Evolutionary conservation across 306 rosid genomes (phyloP).

Genomic region (Cyamopsis tetragonoloba): DNA sequence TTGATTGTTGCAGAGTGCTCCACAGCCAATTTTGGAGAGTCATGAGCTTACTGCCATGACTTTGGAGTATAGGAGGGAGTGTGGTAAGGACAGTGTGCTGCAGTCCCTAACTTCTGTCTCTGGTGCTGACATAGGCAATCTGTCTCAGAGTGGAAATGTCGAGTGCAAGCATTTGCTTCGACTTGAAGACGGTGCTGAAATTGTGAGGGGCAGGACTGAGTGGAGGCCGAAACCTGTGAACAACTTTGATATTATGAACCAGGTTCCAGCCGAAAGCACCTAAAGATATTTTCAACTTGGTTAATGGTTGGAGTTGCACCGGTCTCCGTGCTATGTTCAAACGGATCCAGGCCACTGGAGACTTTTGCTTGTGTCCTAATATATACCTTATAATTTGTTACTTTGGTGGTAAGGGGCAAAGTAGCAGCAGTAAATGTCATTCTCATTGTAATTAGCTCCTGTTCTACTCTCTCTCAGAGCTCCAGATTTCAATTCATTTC

Average conservation of each 20-base stretch:
- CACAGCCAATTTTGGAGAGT: constrained; percentile 85
- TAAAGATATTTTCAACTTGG: constrained; percentile 31
- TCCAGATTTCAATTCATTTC: constrained; percentile 22
- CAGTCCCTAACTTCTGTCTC: constrained; percentile 74
- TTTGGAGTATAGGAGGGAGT: constrained; percentile 96
- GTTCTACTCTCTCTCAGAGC: constrained; percentile 16
- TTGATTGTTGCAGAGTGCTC: constrained; percentile 79
- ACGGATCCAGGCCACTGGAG: constrained; percentile 29
- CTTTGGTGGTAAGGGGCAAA: constrained; percentile 30
- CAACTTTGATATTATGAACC: constrained; percentile 41
- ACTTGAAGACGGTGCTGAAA: constrained; percentile 80
- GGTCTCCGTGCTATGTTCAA: constrained; percentile 26
- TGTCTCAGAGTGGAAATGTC: constrained; percentile 46
- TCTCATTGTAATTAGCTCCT: constrained; percentile 66
- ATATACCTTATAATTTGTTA: constrained; percentile 39
- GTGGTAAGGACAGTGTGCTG: constrained; percentile 94
- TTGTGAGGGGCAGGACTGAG: constrained; percentile 84
- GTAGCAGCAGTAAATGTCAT: constrained; percentile 37
- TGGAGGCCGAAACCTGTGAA: constrained; percentile 80
- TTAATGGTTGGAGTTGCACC: constrained; percentile 32
- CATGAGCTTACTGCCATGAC: constrained; percentile 76
- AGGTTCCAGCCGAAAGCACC: constrained; percentile 56
- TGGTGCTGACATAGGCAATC: constrained; percentile 44
- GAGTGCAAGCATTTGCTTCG: constrained; percentile 96
- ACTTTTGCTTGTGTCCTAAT: constrained; percentile 49